These are phyloP conservation scores for Auriscalpium vulgare DNA, from an alignment of 768 basidiomycete genomes.

Conservation along the genomic window DNA sequence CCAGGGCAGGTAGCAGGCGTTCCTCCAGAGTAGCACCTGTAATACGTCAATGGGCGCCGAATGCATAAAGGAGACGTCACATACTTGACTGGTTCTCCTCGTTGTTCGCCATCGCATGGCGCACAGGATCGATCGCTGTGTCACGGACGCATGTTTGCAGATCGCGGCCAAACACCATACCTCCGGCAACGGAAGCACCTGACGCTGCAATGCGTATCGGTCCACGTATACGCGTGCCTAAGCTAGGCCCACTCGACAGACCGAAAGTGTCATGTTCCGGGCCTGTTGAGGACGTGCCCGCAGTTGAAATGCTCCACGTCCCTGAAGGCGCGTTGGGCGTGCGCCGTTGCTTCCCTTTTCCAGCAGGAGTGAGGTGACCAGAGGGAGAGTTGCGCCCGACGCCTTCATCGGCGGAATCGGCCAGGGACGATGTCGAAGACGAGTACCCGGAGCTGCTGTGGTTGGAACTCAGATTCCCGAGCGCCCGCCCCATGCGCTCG, in stretches of 20 bases:
- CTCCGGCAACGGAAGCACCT: conserved; percentile 27
- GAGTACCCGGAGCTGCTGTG: conserved; percentile 3
- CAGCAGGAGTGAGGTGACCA: conserved; percentile 6
- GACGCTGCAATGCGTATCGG: conserved; percentile 31
- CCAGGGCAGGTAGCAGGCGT: conserved; percentile 58
- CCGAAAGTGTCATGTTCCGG: conserved; percentile 33
- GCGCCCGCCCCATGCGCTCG: conserved; percentile 46
- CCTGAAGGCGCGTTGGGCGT: conserved; percentile 57
- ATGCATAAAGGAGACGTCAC: background rate
- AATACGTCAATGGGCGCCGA: background rate
- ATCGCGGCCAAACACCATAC: conserved; percentile 62
- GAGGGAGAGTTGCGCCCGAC: conserved; percentile 10
- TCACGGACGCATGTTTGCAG: conserved; percentile 47
- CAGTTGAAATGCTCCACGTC: conserved; percentile 40
- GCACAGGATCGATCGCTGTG: conserved; percentile 36
- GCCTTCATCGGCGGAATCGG: background rate
- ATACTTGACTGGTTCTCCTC: background rate
- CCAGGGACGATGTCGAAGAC: conserved; percentile 33
- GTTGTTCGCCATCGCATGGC: conserved; percentile 7
- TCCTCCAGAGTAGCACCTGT: conserved; percentile 12
- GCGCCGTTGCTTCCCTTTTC: conserved; percentile 35
- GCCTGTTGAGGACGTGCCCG: conserved; percentile 40
- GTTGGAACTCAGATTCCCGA: conserved; percentile 7
- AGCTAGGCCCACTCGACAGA: conserved; percentile 31
- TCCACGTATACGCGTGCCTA: conserved; percentile 52